A percentile compares a stretch with the other conserved stretches of the same genome.
phyloP scores from a whole-genome alignment of 495 filamentous ascomycete genomes.

The Trichoderma reesei region DNA sequence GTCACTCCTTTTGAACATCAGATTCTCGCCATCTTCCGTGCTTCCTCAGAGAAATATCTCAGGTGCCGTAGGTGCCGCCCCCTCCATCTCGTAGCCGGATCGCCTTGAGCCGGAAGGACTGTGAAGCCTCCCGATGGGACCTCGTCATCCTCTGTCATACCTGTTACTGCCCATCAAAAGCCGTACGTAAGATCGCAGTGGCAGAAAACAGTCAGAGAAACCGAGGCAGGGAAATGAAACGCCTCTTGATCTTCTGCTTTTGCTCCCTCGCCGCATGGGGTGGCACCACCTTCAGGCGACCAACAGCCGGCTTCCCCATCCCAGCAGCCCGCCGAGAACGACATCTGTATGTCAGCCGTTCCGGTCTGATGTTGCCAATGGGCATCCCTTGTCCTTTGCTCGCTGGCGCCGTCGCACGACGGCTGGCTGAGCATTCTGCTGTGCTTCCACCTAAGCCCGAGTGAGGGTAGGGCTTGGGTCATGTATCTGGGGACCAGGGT shows the following conservation, averaged over 20 bases:
- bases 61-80: neutral
- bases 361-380: neutral
- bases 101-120: neutral
- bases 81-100: neutral
- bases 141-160: slow-evolving; percentile 1
- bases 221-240: neutral
- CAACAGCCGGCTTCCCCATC: neutral
- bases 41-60: too few relatives aligned
- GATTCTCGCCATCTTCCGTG: too few relatives aligned
- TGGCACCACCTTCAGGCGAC: neutral
- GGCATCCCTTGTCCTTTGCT: neutral
- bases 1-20: too few relatives aligned
- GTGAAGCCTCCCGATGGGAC: neutral
- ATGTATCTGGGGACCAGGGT: slow-evolving; percentile 6
- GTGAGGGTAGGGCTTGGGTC: neutral
- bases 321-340: neutral
- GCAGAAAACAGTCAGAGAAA: neutral
- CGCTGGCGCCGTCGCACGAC: slow-evolving; percentile 1
- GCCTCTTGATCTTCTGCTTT: neutral
- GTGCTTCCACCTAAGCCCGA: neutral
- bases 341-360: neutral
- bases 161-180: neutral
- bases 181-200: neutral
- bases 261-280: neutral
- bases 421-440: slow-evolving; percentile 4